Base-by-base conservation (phyloP, 768 basidiomycete genomes). In the Fomitopsis serialis region DNA sequence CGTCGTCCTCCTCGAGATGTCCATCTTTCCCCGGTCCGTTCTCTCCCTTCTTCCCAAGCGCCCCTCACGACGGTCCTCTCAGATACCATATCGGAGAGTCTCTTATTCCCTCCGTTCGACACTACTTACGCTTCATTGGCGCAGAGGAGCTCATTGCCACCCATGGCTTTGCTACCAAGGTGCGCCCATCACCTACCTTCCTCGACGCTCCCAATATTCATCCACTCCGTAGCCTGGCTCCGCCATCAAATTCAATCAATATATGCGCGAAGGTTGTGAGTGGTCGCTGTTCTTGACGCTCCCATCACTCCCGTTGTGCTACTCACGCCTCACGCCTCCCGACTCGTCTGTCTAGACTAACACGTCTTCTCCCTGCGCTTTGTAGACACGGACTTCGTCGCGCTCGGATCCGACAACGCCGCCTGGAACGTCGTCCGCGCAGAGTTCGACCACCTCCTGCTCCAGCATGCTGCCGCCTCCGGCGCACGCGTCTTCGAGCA, bases 401-500 rank as follows among this genome's bases (percentile, higher is more conserved):
- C 74, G 11, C 62, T 76, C 3, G 78, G 79, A 50, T 72, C 72
- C 7, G 59, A 65, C 1, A 81, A 82, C 53, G 67, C 65, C 45
- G 68, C 84, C 0, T 85, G 82, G 82, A 85, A 86, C 60, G 81
- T 86, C 54, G 80, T 75, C 32, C 79, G 84, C 35, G 73, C 82
- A 2, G 78, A 84, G 56, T 78, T 80, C 43, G 84, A 86, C 61
- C 68, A 79, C 10, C 56, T 86, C 25, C 73, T 86, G 23, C 74
- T 86, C 27, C 65, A 76, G 10, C 81, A 86, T 49, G 80, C 85
- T 1, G 68, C 61, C 3, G 60, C 68, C 21, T 70, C 66, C 44
- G 82, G 82, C 9, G 78, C 67, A 1, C 57, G 65, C 34, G 79
- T 84, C 7, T 79, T 75, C 61, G 76, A 81, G 58, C 68, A 70